Percentiles rank a stretch among this genome's conserved stretches.
Evolutionary conservation across 2,329 filamentous ascomycete species (phyloP).

Genomic region (Neobulgaria alba): DNA sequence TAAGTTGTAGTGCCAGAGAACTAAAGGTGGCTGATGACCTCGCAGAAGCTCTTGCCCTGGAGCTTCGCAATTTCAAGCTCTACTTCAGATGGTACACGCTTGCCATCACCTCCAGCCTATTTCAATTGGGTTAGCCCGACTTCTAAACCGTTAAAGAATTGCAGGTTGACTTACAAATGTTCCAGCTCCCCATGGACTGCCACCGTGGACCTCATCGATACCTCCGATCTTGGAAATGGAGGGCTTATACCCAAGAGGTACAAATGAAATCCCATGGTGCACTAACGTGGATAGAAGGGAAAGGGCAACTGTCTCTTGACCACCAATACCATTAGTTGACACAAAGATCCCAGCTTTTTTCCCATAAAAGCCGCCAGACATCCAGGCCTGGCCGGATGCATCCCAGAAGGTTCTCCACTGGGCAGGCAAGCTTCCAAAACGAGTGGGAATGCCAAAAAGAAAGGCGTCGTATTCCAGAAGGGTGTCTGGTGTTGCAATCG

Average conservation of each 20-base stretch:
- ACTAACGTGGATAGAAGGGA: conserved; percentile 74
- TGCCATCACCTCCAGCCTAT: conserved; percentile 59
- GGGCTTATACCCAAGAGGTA: conserved; percentile 85
- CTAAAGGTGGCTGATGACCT: conserved; percentile 53
- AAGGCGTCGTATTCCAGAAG: conserved; percentile 77
- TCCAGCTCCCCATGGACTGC: conserved; percentile 89
- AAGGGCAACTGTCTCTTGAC: conserved; percentile 84
- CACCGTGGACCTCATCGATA: conserved; percentile 73
- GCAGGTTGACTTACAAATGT: conserved; percentile 60
- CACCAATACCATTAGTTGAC: conserved; percentile 76
- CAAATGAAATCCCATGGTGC: conserved; percentile 93
- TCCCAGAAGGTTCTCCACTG: conserved; percentile 93
- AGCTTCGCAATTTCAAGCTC: conserved; percentile 73
- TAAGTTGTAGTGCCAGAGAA: too few species aligned
- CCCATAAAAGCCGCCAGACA: conserved; percentile 66
- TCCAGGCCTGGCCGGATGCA: conserved; percentile 79
- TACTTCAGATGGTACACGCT: conserved; percentile 64
- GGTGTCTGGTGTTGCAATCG: conserved; percentile 46
- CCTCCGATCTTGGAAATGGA: conserved; percentile 63
- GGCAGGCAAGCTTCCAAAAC: conserved; percentile 93
- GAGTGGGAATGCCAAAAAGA: conserved; percentile 89
- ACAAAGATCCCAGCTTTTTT: conserved; percentile 92
- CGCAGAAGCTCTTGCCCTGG: conserved; percentile 82
- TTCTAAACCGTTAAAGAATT: not conserved
- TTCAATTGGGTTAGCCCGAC: not conserved